Conservation (phyloP, 257 asterid genomes). For the Craterostigma plantagineum region DNA sequence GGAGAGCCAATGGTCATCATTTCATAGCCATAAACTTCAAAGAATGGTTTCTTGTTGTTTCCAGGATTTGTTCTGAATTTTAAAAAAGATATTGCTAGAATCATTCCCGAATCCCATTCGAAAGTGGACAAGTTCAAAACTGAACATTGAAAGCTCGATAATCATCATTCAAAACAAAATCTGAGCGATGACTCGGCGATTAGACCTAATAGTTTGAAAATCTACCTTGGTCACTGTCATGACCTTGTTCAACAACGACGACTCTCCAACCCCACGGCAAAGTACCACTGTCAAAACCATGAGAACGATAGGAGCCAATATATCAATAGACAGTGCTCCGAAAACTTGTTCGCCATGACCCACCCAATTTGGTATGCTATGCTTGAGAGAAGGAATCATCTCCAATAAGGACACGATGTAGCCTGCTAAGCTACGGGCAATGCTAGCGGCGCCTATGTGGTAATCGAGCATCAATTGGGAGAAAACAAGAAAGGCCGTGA, state of each 20-base stretch:
- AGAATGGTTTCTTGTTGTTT: too few relatives aligned
- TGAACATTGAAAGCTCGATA: too few relatives aligned
- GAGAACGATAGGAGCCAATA: conserved; percentile 70
- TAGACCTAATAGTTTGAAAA: too few relatives aligned
- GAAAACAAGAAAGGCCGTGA: conserved; percentile 84
- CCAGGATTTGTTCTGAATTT: too few relatives aligned
- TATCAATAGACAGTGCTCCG: conserved; percentile 53
- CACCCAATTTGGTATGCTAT: conserved; percentile 65
- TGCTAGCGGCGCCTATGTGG: conserved; percentile 95
- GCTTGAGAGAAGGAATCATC: conserved; percentile 56
- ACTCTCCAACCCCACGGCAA: conserved; percentile 91
- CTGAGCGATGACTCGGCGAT: too few relatives aligned
- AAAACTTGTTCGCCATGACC: conserved; percentile 77
- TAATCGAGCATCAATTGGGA: conserved; percentile 88
- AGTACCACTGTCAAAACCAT: conserved; percentile 55
- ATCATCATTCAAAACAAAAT: too few relatives aligned
- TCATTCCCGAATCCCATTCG: too few relatives aligned
- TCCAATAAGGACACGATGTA: conserved; percentile 56
- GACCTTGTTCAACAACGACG: conserved; percentile 57
- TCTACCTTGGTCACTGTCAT: conserved; percentile 78
- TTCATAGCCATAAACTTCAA: conserved; percentile 1
- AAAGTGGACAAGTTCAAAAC: too few relatives aligned
- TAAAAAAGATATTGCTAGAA: too few relatives aligned
- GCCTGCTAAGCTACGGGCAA: conserved; percentile 95
- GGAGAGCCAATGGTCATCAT: conserved; percentile 7